Conservation (phyloP, 805 yeast species). For the Dipodascus geniculatus region DNA sequence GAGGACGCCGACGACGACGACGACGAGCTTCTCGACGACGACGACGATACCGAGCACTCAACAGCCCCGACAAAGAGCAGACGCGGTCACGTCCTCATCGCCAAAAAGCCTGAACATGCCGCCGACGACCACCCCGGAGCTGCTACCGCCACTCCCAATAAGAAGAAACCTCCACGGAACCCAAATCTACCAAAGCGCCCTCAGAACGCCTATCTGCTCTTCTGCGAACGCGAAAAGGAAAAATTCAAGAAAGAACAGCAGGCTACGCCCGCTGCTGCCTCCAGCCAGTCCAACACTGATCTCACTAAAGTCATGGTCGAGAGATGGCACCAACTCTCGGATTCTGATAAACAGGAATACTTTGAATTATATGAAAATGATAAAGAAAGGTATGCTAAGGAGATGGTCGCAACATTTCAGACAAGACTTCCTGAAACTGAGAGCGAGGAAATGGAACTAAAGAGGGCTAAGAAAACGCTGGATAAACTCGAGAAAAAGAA, state of each 20-base stretch:
- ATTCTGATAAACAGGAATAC: constrained; percentile 59
- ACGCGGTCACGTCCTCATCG: neutral
- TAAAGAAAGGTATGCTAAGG: constrained; percentile 59
- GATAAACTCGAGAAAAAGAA: constrained; percentile 14
- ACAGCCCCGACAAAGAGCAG: neutral
- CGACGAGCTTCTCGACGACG: neutral
- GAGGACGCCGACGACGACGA: neutral
- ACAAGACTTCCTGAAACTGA: constrained; percentile 8
- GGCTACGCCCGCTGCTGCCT: neutral
- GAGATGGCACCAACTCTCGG: constrained; percentile 68
- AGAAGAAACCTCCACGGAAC: constrained; percentile 42
- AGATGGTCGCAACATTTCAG: constrained; percentile 38
- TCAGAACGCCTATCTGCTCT: constrained; percentile 77
- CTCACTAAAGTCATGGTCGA: constrained; percentile 71
- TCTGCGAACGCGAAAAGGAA: constrained; percentile 80
- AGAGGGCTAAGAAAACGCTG: constrained; percentile 16
- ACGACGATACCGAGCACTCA: neutral
- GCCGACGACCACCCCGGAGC: constrained; percentile 20
- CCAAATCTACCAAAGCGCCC: constrained; percentile 85
- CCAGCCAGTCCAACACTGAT: constrained; percentile 40
- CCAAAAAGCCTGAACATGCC: constrained; percentile 17
- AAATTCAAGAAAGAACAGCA: constrained; percentile 48
- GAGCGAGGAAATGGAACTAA: constrained; percentile 15
- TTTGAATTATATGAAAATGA: constrained; percentile 70
- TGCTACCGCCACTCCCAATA: constrained; percentile 20